phyloP scores from a whole-genome alignment of 352 stramenopile species.

The Globisporangium sylvaticum region DNA sequence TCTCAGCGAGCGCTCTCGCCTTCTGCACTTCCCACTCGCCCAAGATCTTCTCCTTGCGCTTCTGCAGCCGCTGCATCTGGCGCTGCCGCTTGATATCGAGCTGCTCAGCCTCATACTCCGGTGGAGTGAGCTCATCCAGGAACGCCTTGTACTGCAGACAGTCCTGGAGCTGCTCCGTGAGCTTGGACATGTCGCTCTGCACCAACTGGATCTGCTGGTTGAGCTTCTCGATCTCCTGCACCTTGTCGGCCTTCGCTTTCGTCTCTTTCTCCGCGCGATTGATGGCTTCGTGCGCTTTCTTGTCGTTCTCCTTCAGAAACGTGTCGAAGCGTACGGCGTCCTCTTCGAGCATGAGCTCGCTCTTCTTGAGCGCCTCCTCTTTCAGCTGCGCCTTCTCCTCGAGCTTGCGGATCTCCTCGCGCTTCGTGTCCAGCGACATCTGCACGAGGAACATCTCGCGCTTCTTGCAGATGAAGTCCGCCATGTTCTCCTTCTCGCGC shows the following conservation, averaged over 20 bases:
- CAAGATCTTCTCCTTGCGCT: conserved; percentile 67
- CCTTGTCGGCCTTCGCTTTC: conserved; percentile 92
- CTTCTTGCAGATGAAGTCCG: conserved; percentile 96
- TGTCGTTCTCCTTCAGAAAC: conserved; percentile 97
- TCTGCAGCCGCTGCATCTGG: conserved; percentile 56
- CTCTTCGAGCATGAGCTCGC: conserved; percentile 94
- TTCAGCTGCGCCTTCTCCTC: conserved; percentile 95
- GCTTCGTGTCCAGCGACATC: conserved; percentile 95
- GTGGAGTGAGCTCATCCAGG: conserved; percentile 88
- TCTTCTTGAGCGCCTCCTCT: conserved; percentile 93
- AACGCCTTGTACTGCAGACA: conserved; percentile 93
- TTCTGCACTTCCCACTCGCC: conserved; percentile 64
- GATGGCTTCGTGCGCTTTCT: conserved; percentile 95
- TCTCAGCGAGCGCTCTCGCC: conserved; percentile 48
- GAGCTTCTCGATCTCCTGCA: conserved; percentile 94
- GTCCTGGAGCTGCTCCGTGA: conserved; percentile 92
- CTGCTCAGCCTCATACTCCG: conserved; percentile 85
- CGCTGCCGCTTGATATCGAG: conserved; percentile 62
- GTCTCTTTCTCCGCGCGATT: conserved; percentile 93
- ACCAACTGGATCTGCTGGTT: conserved; percentile 95
- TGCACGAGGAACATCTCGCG: conserved; percentile 96
- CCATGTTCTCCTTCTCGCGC: conserved; percentile 94
- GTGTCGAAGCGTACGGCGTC: conserved; percentile 95
- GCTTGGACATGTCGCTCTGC: conserved; percentile 92
- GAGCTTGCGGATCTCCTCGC: conserved; percentile 95